A percentile compares a stretch with the other conserved stretches of the same genome.
Conservation (phyloP, 129 eudicot species). For the Centaurea solstitialis region DNA sequence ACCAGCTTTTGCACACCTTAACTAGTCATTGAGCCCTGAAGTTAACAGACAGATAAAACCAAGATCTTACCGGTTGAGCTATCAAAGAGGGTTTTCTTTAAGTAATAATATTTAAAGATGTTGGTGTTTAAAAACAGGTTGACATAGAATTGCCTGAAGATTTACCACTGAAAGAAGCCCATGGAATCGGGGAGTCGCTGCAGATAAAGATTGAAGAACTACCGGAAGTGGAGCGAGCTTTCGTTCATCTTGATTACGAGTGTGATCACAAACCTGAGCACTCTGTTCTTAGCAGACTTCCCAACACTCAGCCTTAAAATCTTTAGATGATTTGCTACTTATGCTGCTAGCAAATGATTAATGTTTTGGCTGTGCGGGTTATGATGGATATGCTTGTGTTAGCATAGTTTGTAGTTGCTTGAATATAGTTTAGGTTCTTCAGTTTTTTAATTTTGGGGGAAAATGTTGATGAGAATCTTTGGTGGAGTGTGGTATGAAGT, state of each 20-base stretch:
- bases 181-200: slow-evolving; percentile 67
- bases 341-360: neutral
- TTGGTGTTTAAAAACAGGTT: slow-evolving; percentile 33
- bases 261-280: slow-evolving; percentile 87
- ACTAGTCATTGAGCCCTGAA: neutral
- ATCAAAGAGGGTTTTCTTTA: neutral
- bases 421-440: slow-evolving; percentile 1
- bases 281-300: slow-evolving; percentile 58
- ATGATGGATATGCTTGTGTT: neutral
- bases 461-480: slow-evolving; percentile 6
- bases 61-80: neutral
- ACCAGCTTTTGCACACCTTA: neutral
- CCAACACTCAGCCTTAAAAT: slow-evolving; percentile 53
- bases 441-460: neutral
- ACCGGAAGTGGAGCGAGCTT: slow-evolving; percentile 79
- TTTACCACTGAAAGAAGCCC: slow-evolving; percentile 66
- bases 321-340: neutral
- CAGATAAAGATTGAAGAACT: slow-evolving; percentile 73
- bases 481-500: slow-evolving; percentile 1
- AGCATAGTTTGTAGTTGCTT: slow-evolving; percentile 12
- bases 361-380: neutral
- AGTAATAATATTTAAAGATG: neutral
- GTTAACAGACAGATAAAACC: neutral
- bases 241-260: slow-evolving; percentile 78
- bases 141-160: slow-evolving; percentile 80